Conservation (phyloP, 441 rosid species). For the Dalechampia spathulata region DNA sequence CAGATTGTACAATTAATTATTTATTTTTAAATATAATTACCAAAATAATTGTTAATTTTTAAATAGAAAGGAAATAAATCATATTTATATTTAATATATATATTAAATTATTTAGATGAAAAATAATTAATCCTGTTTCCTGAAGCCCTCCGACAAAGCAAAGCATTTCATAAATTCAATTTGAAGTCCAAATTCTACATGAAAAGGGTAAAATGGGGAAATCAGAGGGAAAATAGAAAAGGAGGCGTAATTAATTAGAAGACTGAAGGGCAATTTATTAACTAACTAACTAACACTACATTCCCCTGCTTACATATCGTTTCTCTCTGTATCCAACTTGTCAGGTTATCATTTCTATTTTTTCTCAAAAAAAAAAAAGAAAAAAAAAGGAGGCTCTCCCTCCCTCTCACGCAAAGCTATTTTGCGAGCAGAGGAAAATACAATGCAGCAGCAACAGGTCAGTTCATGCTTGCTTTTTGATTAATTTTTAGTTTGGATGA, state of each 20-base stretch:
- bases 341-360: neutral
- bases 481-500: neutral
- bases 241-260: neutral
- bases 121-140: too few relatives aligned
- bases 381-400: too few relatives aligned
- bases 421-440: neutral
- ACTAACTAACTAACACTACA: neutral
- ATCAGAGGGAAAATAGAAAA: neutral
- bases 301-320: neutral
- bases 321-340: conserved; percentile 1
- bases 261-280: neutral
- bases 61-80: too few relatives aligned
- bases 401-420: neutral
- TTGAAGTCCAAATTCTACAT: too few relatives aligned
- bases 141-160: too few relatives aligned
- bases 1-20: too few relatives aligned
- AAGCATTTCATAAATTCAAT: too few relatives aligned
- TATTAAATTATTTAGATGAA: neutral
- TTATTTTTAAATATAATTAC: too few relatives aligned
- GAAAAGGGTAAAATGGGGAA: neutral
- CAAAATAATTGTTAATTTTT: too few relatives aligned
- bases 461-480: neutral
- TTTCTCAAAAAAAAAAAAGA: too few relatives aligned
- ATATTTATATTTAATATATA: too few relatives aligned
- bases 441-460: conserved; percentile 10